These are phyloP conservation scores for Aureobasidium sp. DNA, from an alignment of 2,329 filamentous ascomycete genomes.

Conservation along the genomic window DNA sequence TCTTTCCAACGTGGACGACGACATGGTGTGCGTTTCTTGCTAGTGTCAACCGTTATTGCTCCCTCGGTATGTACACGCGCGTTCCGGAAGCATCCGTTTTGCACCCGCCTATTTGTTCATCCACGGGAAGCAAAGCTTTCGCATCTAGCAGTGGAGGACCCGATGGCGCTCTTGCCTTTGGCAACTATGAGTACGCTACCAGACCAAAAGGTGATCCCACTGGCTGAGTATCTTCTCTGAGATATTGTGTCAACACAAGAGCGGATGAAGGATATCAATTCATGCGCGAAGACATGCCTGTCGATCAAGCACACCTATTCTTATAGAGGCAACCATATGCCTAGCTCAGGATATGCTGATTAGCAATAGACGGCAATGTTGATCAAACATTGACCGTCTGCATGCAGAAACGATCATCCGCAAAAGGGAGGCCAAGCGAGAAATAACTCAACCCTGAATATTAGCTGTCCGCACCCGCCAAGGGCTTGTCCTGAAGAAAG, in stretches of 20 bases:
- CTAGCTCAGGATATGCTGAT: not conserved
- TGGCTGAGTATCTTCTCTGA: no score
- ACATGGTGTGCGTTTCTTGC: not conserved
- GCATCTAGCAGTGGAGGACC: not conserved
- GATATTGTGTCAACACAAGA: not conserved
- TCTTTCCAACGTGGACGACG: not conserved
- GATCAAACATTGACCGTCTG: slow-evolving; percentile 6
- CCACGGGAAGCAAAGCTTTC: not conserved
- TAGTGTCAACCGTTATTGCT: slow-evolving; percentile 5
- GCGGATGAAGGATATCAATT: not conserved
- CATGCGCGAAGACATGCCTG: not conserved
- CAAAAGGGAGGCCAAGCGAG: slow-evolving; percentile 1
- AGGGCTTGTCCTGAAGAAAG: not conserved
- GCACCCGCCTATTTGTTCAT: no score
- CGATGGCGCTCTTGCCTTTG: not conserved
- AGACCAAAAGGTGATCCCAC: no score
- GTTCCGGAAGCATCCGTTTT: not conserved
- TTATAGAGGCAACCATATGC: not conserved
- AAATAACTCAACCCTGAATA: not conserved
- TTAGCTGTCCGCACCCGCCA: not conserved
- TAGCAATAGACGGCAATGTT: not conserved
- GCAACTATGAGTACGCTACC: not conserved
- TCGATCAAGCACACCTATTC: not conserved
- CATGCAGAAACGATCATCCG: not conserved
- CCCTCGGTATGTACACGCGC: not conserved